Evolutionary conservation across 441 rosid species (phyloP), one percentile per base, ranked within the genome.

Genomic region (Mallotus repandus): DNA sequence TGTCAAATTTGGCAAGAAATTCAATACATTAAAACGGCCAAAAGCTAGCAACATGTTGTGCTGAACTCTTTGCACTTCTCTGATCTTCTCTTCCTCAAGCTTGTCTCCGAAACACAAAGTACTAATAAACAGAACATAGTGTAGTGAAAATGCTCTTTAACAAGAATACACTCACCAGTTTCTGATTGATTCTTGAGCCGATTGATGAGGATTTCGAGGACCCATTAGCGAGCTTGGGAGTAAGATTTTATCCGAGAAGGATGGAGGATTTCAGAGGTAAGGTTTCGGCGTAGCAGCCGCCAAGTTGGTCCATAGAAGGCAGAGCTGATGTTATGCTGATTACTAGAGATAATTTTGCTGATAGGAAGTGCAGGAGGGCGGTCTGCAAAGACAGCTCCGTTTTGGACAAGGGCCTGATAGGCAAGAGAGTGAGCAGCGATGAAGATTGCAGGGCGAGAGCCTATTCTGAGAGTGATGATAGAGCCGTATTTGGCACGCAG

Each of bases 231-330:
- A 12, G 81, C 79, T 0, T 13, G 73, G 2, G 75, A 68, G 73
- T 57, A 81, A 10, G 84, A 71, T 53, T 58, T 72, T 16, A 75
- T 22, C 13, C 81, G 77, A 2, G 77, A 56, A 8, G 81, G 84
- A 49, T 72, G 65, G 66, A 77, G 79, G 72, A 81, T 71, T 61
- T 72, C 75, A 29, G 81, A 73, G 19, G 77, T 72, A 45, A 81
- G 75, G 76, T 81, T 81, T 10, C 84, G 77, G 60, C 84, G 81
- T 62, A 81, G 72, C 70, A 77, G 63, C 46, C 81, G 76, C 84
- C 84, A 81, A 8, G 63, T 81, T 50, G 81, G 76, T 61, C 81
- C 84, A 29, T 77, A 77, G 56, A n/a, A 43, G 38, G 76, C 71
- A 41, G 72, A 55, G 77, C 54, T 81, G 65, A 81, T 77, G 72